Evolutionary conservation across 331 rosid species (phyloP), one percentile per base, ranked within the genome.

Genomic region (Quercus lobata): DNA sequence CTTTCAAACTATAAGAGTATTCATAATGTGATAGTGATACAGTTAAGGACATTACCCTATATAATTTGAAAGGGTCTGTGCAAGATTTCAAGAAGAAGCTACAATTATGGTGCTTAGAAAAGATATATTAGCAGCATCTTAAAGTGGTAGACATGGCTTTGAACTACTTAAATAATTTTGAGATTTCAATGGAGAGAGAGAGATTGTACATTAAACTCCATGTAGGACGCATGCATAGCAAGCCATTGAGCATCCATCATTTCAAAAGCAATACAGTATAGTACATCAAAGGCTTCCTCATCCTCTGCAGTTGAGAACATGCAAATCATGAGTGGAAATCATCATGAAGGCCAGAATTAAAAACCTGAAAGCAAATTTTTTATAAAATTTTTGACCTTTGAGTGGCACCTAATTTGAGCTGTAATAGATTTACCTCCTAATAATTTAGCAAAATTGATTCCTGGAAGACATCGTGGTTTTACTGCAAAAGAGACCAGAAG

Each of bases 181-280:
- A 46, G 29, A 27, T 66, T 72, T 57, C 41, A 76, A 66, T 41
- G 71, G 11, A 72, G 77, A 72, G 83, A 76, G 69, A 82, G 73
- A 75, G 78, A 75, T 32, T 78, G 61, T 96, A 96, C 98, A 54
- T 96, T 96, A 60, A 96, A 96, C 56, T 96, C 83, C 99, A 96
- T 96, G 88, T 96, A 96, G 58, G 98, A 93, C 65, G 99, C 99
- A 57, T 81, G 89, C 99, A 89, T 90, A 19, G 99, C 96, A 30
- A 96, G 90, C 99, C 98, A 96, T 76, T 90, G 98, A 41, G 97
- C 98, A 87, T 96, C 99, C 97, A 93, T 84, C 98, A 96, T 88
- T 84, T 93, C 97, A 14, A 88, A 96, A 61, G 99, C 97, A 83
- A 96, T 80, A 71, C 98, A 96, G 77, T 84, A 96, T 25, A 96